Base-by-base conservation (phyloP, 2,329 filamentous ascomycete genomes). In the Alternaria gaisen region DNA sequence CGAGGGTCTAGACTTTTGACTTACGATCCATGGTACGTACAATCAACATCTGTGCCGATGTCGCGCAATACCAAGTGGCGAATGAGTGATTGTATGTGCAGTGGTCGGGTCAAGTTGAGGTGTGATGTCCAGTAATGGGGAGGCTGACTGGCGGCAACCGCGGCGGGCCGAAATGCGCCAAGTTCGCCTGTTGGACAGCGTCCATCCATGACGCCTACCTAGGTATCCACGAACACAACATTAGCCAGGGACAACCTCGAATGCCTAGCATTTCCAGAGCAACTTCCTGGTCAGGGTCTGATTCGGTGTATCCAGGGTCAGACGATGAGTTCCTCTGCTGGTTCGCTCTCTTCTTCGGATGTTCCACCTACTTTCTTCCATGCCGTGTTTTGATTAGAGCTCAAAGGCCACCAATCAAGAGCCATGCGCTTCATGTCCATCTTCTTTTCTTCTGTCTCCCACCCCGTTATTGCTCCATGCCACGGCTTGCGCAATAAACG, bases 351-450 rank as follows among this genome's bases (percentile, higher is more conserved):
- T 14, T 50, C 60, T 7, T 47, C 32, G 22, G 41, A 30, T n/a
- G 58, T 48, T 0, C 34, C 41, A 46, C 34, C 42, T 2, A 24
- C 4, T 6, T 24, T 14, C 43, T 56, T 59, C 56, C 46, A 53
- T 24, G 34, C 41, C 12, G 43, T 40, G 16, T 43, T 26, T 11
- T 26, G 6, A 10, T 44, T 50, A 2, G 38, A 24, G 26, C 57
- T 57, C 38, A 53, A 54, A 18, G 43, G 48, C 61, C 61, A 57
- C 7, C 18, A 56, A 26, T 44, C n/a, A 18, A 53, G 42, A 4
- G 47, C 52, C 14, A 42, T 41, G 11, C 41, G 48, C 36, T 44
- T 38, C 1, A 57, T 28, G 3, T 24, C 20, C 12, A 3, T n/a
- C 22, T 30, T 51, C 4, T 57, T 48, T 18, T 46, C 36, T 46